These are phyloP conservation scores for Kregervanrija fluxuum DNA, from an alignment of 805 yeast genomes.

Conservation along the genomic window DNA sequence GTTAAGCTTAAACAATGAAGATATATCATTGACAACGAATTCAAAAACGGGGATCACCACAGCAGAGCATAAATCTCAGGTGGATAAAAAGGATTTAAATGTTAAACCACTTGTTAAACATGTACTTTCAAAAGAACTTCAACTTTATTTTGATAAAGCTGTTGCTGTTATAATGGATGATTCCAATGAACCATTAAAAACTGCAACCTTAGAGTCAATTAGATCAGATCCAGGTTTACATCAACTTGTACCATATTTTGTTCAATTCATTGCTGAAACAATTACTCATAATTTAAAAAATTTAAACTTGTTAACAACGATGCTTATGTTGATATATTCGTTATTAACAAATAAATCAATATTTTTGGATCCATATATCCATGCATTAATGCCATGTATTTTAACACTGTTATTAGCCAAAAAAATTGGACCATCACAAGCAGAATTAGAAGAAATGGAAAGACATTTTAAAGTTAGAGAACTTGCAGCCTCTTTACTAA, in stretches of 20 bases:
- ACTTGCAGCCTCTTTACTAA: conserved; percentile 76
- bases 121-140: conserved; percentile 88
- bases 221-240: conserved; percentile 93
- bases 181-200: conserved; percentile 49
- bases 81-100: conserved; percentile 40
- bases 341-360: conserved; percentile 75
- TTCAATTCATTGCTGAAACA: conserved; percentile 94
- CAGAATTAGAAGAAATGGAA: conserved; percentile 16
- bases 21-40: conserved; percentile 24
- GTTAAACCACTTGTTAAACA: conserved; percentile 92
- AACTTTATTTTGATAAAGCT: conserved; percentile 86
- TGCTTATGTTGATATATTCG: conserved; percentile 85
- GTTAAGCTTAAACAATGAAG: conserved; percentile 46
- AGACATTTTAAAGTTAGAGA: conserved; percentile 64
- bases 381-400: conserved; percentile 94
- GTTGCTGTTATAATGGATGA: conserved; percentile 67
- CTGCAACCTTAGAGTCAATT: conserved; percentile 79
- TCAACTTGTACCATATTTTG: conserved; percentile 92
- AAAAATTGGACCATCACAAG: conserved; percentile 51
- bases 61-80: conserved; percentile 18
- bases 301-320: conserved; percentile 63
- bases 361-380: conserved; percentile 91
- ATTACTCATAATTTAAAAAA: conserved; percentile 80
- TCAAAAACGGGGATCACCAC: conserved; percentile 23
- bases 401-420: conserved; percentile 85